Evolutionary conservation across 805 yeast species (phyloP).

Genomic region (Yamadazyma olivae): DNA sequence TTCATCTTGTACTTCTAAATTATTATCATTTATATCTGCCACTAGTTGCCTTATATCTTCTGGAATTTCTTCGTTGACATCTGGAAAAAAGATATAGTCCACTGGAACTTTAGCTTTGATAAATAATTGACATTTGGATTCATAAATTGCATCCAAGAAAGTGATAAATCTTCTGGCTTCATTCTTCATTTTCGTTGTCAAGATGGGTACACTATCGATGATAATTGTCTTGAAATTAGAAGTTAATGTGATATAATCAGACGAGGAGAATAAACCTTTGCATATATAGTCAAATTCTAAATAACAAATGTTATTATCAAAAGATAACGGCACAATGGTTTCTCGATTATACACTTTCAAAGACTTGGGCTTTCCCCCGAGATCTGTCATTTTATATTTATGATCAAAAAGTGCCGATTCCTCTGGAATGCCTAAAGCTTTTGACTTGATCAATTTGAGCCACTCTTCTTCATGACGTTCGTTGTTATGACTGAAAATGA

Average conservation of each 20-base stretch:
- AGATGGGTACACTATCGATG: constrained; percentile 57
- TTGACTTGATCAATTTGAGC: constrained; percentile 26
- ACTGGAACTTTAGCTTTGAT: constrained; percentile 48
- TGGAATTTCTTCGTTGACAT: constrained; percentile 16
- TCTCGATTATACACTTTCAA: constrained; percentile 57
- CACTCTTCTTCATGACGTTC: constrained; percentile 27
- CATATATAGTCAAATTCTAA: constrained; percentile 56
- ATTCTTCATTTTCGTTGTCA: constrained; percentile 55
- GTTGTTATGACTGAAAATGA: constrained; percentile 26
- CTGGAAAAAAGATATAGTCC: constrained; percentile 64
- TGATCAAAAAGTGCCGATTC: constrained; percentile 8
- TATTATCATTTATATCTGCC: constrained; percentile 25
- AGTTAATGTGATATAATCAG: constrained; percentile 68
- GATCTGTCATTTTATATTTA: constrained; percentile 10
- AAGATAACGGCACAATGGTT: constrained; percentile 44
- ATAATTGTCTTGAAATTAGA: constrained; percentile 56
- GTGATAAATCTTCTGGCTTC: constrained; percentile 70
- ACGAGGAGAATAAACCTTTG: constrained; percentile 55
- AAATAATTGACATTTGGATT: constrained; percentile 59
- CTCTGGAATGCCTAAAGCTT: constrained; percentile 14
- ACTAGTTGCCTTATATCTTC: constrained; percentile 11
- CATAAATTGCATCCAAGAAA: constrained; percentile 66
- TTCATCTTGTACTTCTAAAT: constrained; percentile 53
- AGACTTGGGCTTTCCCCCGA: constrained; percentile 18
- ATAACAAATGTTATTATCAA: constrained; percentile 38